Conservation (phyloP, 2,329 filamentous ascomycete species). For the Aureobasidium sp. region DNA sequence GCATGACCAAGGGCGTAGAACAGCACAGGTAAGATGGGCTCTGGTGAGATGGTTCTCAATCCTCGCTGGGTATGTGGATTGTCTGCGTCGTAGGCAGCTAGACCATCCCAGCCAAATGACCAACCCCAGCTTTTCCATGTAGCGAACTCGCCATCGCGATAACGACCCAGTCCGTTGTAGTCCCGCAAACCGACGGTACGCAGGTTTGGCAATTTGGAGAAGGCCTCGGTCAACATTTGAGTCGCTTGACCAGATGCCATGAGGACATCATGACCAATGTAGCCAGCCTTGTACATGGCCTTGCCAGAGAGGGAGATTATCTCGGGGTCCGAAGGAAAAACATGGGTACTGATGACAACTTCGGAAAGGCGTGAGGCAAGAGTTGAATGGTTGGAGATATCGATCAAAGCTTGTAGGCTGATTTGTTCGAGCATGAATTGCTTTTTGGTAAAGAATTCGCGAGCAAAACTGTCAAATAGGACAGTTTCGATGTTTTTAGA, state of each 20-base stretch:
- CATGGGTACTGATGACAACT: conserved; percentile 45
- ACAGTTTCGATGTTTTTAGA: conserved; percentile 50
- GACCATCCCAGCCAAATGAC: conserved; percentile 2
- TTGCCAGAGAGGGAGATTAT: background rate
- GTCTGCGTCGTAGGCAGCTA: background rate
- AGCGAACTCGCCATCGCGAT: conserved; percentile 39
- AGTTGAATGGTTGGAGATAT: conserved; percentile 34
- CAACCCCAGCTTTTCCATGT: conserved; percentile 52
- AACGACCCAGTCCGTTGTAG: conserved; percentile 45
- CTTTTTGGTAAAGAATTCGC: conserved; percentile 58
- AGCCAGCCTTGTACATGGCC: conserved; percentile 20
- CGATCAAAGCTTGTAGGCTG: conserved; percentile 48
- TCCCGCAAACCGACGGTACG: conserved; percentile 54
- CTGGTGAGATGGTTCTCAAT: background rate
- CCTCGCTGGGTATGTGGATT: background rate
- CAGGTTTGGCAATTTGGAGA: conserved; percentile 49
- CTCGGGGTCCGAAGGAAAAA: conserved; percentile 11
- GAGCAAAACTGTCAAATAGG: conserved; percentile 50
- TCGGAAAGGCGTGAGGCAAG: conserved; percentile 37
- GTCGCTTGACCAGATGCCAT: conserved; percentile 41
- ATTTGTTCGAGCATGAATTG: conserved; percentile 57
- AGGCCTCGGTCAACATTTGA: conserved; percentile 51
- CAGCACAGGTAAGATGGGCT: conserved; percentile 20
- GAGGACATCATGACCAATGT: conserved; percentile 21
- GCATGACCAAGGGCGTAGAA: conserved; percentile 21